Evolutionary conservation across 164 flowering plant genomes (phyloP).

Genomic region (Brasenia schreberi): DNA sequence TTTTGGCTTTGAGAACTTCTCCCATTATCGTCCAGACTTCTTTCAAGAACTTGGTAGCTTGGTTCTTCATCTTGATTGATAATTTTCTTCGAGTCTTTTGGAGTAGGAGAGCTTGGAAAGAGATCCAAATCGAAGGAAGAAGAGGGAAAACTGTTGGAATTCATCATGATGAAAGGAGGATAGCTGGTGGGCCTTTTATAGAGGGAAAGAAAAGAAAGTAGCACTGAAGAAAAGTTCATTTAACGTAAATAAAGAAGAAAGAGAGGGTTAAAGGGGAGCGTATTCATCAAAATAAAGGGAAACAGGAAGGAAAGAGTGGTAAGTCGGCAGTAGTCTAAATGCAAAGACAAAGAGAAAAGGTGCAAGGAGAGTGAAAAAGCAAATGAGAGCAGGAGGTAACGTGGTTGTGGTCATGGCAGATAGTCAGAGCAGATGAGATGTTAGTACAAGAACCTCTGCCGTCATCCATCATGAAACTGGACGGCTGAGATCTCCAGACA

Average conservation of each 20-base stretch:
- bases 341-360: neutral
- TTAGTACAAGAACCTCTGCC: too few species aligned
- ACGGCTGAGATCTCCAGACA: too few species aligned
- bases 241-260: neutral
- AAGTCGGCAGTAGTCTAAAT: neutral
- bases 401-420: neutral
- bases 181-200: neutral
- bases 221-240: neutral
- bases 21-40: slow-evolving; percentile 23
- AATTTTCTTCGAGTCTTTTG: neutral
- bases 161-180: slow-evolving; percentile 9
- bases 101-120: slow-evolving; percentile 1
- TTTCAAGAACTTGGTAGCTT: slow-evolving; percentile 32
- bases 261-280: neutral
- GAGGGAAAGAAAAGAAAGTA: neutral
- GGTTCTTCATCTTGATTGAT: slow-evolving; percentile 35
- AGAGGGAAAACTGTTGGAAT: neutral
- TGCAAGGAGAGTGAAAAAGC: neutral
- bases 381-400: neutral
- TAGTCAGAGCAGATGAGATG: neutral
- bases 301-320: neutral
- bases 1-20: slow-evolving; percentile 32
- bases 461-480: too few species aligned
- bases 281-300: neutral
- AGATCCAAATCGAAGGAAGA: neutral